Evolutionary conservation across 2,329 filamentous ascomycete species (phyloP), one percentile per base, ranked within the genome.

Genomic region (Coniochaeta hoffmannii): DNA sequence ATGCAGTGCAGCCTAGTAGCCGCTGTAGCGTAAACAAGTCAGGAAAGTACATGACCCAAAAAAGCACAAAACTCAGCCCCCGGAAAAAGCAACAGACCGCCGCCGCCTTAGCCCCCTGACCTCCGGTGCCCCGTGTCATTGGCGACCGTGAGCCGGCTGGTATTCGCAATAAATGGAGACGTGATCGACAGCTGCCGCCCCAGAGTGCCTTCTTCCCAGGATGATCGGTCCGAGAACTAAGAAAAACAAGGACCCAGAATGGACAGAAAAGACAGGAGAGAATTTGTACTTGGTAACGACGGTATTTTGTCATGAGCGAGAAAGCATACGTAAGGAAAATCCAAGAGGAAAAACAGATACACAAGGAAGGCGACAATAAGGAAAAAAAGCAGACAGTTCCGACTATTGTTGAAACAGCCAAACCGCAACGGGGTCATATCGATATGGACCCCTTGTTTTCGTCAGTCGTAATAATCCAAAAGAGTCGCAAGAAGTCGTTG

Each of bases 121-220:
- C 15, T 41, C 49, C 35, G 57, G 54, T 55, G 19, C 53, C 53
- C 50, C 34, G 36, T 35, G 32, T 34, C 28, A n/a, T 31, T 44
- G 41, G 12, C 41, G 14, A 26, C 41, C 41, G 19, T 17, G 24
- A 4, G 41, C 41, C 41, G 41, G n/a, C 41, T 15, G 24, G 41
- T 24, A 24, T 46, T 26, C 22, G 41, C 41, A 46, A 22, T 46
- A 22, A 46, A 46, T n/a, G 22, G 11, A 46, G 12, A 44, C 12
- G 8, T 15, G 26, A 28, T 14, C 10, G 41, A 26, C 24, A 26
- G 24, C 12, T 11, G 17, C 36, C 3, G 7, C 24, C 14, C 9
- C 41, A 28, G 22, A 46, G 12, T 46, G 9, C 41, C 41, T 28
- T 11, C 24, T 28, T 19, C 38, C n/a, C 12, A n/a, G n/a, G n/a